Evolutionary conservation across 305 asterid species (phyloP).

Genomic region (Solanum hybrid): DNA sequence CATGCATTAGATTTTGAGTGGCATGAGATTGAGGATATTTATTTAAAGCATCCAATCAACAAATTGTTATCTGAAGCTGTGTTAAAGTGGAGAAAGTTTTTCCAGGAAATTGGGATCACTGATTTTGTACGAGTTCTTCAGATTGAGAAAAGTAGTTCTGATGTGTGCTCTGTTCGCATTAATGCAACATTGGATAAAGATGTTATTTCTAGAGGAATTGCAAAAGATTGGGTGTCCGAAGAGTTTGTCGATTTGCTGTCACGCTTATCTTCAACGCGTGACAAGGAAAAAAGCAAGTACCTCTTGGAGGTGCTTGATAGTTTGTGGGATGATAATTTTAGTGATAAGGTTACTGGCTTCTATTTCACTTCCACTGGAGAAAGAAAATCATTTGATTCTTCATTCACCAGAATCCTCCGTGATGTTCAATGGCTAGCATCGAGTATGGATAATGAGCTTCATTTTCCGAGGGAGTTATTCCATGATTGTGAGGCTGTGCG

Average conservation of each 20-base stretch:
- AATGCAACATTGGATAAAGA: constrained; percentile 18
- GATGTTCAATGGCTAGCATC: constrained; percentile 64
- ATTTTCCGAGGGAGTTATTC: constrained; percentile 64
- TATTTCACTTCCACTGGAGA: constrained; percentile 40
- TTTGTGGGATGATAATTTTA: constrained; percentile 70
- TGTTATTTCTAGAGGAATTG: constrained; percentile 20
- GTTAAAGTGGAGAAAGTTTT: constrained; percentile 56
- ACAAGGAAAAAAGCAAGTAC: constrained; percentile 50
- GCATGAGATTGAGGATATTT: constrained; percentile 41
- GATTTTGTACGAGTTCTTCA: constrained; percentile 39
- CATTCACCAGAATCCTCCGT: constrained; percentile 37
- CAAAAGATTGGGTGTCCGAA: constrained; percentile 61
- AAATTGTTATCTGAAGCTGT: constrained; percentile 47
- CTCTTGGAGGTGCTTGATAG: constrained; percentile 80
- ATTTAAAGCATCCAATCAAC: constrained; percentile 46
- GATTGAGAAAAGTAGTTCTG: constrained; percentile 41
- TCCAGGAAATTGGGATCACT: constrained; percentile 4
- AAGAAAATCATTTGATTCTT: constrained; percentile 11
- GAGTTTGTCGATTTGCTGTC: constrained; percentile 59
- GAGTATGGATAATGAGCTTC: constrained; percentile 39
- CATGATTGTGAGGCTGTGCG: constrained; percentile 66
- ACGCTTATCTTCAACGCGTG: constrained; percentile 35
- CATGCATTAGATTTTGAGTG: constrained; percentile 51
- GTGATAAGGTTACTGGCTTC: constrained; percentile 48
- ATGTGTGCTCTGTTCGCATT: constrained; percentile 22